These are phyloP conservation scores for Breviolum minutum DNA, from an alignment of 73 alveolate genomes.

Conservation along the genomic window DNA sequence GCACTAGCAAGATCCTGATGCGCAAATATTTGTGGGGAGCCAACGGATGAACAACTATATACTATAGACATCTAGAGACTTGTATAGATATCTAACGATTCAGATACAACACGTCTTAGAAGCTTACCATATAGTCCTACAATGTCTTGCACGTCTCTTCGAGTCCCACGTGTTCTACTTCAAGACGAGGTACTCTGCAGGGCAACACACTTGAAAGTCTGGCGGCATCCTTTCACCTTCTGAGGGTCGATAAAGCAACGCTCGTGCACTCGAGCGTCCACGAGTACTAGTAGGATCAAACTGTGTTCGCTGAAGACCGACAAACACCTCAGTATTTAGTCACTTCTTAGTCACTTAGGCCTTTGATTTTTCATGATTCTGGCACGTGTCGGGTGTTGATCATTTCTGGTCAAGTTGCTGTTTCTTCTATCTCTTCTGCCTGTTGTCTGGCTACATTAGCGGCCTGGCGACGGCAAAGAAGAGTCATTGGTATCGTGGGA, in stretches of 20 bases:
- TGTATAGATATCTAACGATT: too few relatives aligned
- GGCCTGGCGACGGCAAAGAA: too few relatives aligned
- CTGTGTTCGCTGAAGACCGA: conserved; percentile 26
- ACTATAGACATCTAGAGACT: too few relatives aligned
- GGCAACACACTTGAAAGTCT: conserved; percentile 67
- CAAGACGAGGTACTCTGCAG: conserved; percentile 30
- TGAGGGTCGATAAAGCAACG: background rate
- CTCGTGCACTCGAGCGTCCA: background rate
- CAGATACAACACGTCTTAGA: too few relatives aligned
- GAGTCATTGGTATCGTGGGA: too few relatives aligned
- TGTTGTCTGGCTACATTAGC: background rate
- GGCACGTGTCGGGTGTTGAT: background rate
- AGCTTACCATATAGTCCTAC: too few relatives aligned
- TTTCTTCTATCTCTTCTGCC: conserved; percentile 32
- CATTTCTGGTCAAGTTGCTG: background rate
- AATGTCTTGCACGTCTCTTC: too few relatives aligned
- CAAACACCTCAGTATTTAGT: background rate
- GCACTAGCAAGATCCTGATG: background rate
- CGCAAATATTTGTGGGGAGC: too few relatives aligned
- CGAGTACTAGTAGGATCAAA: conserved; percentile 45
- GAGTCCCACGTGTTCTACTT: background rate
- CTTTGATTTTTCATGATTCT: too few relatives aligned
- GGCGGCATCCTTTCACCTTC: conserved; percentile 9
- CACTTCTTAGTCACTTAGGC: background rate
- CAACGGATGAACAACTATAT: background rate